Base-by-base conservation (phyloP, 192 early-diverging fungal species). In the Glomus cerebriforme region DNA sequence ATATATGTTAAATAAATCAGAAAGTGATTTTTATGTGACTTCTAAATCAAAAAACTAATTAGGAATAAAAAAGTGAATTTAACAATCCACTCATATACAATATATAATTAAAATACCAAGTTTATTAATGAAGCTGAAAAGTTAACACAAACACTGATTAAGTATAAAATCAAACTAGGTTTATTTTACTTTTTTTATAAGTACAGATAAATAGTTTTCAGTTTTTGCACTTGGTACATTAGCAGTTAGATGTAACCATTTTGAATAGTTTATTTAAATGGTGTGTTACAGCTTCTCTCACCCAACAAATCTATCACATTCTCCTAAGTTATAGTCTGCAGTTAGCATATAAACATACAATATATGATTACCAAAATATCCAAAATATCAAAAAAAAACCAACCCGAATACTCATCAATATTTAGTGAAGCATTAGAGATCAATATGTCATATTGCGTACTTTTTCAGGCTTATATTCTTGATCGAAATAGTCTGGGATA, bases 221-320 rank as follows among this genome's bases (percentile, higher is more conserved):
- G 78, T 90, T 15, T 67, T 37, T 67, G 31, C 17, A 67, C 65
- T 67, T 13, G 73, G 73, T 75, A 58, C 60, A 75, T 22, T 62
- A 24, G 74, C 74, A 47, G 58, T 76, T 76, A 35, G 74, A 29
- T 13, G 31, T 26, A 76, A 17, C 74, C 60, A 76, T 26, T 35
- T 22, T 45, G 1, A 39, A 39, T 64, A 64, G 26, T 47, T 45
- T 76, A 4, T 15, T 63, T 64, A 76, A 31, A 7, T 47, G 71
- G 71, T 58, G 71, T 73, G 22, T 7, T 26, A 64, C 27, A 13
- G 22, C 2, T 1, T 43, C 2, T 43, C 37, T 47, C 73, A 13
- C 17, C 37, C 19, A 76, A 45, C 15, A 27, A 32, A 76, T 76
- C 37, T 64, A 76, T 27, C 22, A 35, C 32, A 64, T 39, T 43